These are phyloP conservation scores for Venturia pyrina DNA, from an alignment of 2,329 filamentous ascomycete genomes.

Conservation along the genomic window DNA sequence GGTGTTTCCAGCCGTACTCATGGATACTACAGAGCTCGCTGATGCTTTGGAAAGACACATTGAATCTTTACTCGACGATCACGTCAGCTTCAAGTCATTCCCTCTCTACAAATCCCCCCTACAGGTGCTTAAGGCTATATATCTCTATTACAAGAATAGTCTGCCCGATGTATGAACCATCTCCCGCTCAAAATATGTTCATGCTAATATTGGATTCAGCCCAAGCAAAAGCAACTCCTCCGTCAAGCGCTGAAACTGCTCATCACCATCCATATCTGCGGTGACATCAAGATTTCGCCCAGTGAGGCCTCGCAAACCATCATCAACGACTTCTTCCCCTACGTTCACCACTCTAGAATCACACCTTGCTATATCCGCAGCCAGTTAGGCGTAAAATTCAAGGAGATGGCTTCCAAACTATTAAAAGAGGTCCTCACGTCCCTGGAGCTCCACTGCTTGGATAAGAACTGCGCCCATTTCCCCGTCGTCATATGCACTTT, in stretches of 20 bases:
- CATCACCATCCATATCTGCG: conserved; percentile 29
- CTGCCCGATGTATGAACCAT: neutral
- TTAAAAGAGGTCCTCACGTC: conserved; percentile 24
- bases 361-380: conserved; percentile 31
- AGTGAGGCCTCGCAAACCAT: conserved; percentile 13
- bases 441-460: conserved; percentile 23
- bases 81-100: conserved; percentile 23
- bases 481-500: conserved; percentile 24
- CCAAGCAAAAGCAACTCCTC: conserved; percentile 16
- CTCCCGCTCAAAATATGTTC: too few species aligned
- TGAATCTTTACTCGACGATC: conserved; percentile 22
- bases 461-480: conserved; percentile 23
- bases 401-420: conserved; percentile 21
- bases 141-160: conserved; percentile 18
- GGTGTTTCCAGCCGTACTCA: conserved; percentile 26
- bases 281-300: conserved; percentile 24
- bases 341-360: conserved; percentile 14
- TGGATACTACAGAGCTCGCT: conserved; percentile 18
- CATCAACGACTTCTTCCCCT: conserved; percentile 13
- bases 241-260: conserved; percentile 28
- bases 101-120: conserved; percentile 25
- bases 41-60: conserved; percentile 23
- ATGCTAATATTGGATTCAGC: neutral
- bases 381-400: conserved; percentile 27
- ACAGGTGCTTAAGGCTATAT: conserved; percentile 24